Evolutionary conservation across 2,329 filamentous ascomycete species (phyloP).

Genomic region (Fusarium kyushuense): DNA sequence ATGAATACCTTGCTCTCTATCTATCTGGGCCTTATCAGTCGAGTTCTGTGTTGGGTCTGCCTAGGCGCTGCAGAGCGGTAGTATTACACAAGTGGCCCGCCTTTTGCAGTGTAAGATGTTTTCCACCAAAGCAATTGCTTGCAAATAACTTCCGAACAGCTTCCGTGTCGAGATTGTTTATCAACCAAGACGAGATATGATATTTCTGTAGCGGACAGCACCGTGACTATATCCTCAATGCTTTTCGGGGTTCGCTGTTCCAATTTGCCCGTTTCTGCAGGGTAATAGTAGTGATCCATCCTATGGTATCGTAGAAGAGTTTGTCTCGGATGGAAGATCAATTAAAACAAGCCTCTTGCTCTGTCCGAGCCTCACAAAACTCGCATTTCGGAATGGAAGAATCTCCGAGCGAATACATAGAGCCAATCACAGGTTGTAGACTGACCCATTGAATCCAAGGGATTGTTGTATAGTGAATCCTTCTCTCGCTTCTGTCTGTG

Average conservation of each 20-base stretch:
- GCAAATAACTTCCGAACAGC: background rate
- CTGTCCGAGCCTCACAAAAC: background rate
- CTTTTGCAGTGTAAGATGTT: fast-evolving
- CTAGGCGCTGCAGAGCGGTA: background rate
- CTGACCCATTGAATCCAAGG: too few relatives aligned
- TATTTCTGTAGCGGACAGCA: background rate
- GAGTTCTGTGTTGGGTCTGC: too few relatives aligned
- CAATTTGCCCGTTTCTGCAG: background rate
- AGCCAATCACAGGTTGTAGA: background rate
- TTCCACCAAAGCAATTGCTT: background rate
- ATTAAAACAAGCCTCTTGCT: background rate
- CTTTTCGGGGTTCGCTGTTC: background rate
- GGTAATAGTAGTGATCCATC: fast-evolving
- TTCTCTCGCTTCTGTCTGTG: background rate
- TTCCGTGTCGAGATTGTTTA: background rate
- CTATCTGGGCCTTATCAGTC: background rate
- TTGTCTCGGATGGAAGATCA: fast-evolving
- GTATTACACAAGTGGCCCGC: background rate
- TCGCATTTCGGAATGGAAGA: background rate
- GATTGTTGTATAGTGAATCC: background rate
- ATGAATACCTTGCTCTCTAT: background rate
- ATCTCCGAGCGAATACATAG: fast-evolving
- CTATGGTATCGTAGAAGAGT: too few relatives aligned
- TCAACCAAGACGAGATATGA: background rate
- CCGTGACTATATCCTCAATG: background rate